Evolutionary conservation across 106 monocot genomes (phyloP).

Genomic region (Gastrodia elata): DNA sequence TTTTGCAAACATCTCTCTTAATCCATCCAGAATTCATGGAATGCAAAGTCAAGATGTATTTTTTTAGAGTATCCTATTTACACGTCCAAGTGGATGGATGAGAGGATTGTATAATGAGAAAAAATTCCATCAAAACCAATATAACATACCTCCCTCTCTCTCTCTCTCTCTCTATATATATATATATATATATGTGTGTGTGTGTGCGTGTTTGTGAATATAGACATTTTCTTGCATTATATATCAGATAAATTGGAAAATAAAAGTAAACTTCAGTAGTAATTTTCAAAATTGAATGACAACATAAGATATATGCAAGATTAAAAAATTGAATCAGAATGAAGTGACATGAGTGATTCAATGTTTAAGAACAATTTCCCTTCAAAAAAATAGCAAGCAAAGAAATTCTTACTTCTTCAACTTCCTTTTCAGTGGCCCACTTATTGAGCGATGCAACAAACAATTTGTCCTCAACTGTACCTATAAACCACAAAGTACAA

Average conservation of each 20-base stretch:
- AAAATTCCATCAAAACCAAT: too few species aligned
- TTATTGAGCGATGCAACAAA: slow-evolving; percentile 95
- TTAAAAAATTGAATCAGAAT: background rate
- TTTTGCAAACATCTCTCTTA: too few species aligned
- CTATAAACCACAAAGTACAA: slow-evolving; percentile 25
- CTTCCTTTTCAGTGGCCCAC: slow-evolving; percentile 72
- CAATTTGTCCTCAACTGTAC: slow-evolving; percentile 73
- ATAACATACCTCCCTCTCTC: too few species aligned
- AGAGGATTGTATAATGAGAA: too few species aligned
- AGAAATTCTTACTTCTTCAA: slow-evolving; percentile 62
- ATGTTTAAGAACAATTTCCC: background rate
- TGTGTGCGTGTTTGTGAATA: too few species aligned
- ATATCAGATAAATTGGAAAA: background rate
- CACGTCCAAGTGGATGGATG: too few species aligned
- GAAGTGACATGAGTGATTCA: too few species aligned
- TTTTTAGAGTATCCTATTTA: too few species aligned
- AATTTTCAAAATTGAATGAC: background rate
- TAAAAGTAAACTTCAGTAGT: background rate
- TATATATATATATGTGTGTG: too few species aligned
- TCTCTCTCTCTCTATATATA: too few species aligned
- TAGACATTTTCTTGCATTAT: background rate
- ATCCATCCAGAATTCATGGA: too few species aligned
- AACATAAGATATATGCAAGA: background rate
- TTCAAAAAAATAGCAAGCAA: background rate
- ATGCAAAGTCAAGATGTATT: too few species aligned